Base-by-base conservation (phyloP, 345 rosid species). In the Murraya koenigii region DNA sequence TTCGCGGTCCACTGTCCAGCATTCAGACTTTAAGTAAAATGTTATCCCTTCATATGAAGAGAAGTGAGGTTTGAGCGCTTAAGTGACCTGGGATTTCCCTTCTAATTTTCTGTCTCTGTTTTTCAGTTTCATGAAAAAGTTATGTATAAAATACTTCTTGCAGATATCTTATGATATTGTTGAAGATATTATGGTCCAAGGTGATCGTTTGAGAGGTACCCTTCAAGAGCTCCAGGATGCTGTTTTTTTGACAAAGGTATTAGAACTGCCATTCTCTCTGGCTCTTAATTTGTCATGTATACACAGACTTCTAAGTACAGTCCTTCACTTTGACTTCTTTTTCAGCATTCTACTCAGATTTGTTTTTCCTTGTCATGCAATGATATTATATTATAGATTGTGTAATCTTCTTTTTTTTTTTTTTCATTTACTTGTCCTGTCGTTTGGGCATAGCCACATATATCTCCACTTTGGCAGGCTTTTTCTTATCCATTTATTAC, bases 221-320 rank as follows among this genome's bases (percentile, higher is more conserved):
- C 92, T 95, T 81, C 89, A 89, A 84, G 94, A 92, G 80, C 98
- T 95, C 76, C 98, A 95, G 83, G 92, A 92, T 86, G 98, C 94
- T 76, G 98, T 92, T 84, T 83, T 83, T 63, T 82, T 92, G 84
- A 95, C 98, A 75, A 93, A 93, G 98, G 99, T 84, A 79, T 26
- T 17, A 61, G 61, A 26, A 69, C 63, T 61, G 65, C 74, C 65
- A 59, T 52, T 44, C 66, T 68, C 66, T 71, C 8, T 65, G 25
- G 22, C 36, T 70, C 23, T 32, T 47, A 7, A 36, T 66, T 58
- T 67, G 44, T 22, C 47, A 22, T 44, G 33, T 2, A 32, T 38
- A 41, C 22, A 22, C 5, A 44, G 17, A 44, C 49, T 44, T 35
- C 35, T 22, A 33, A 25, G n/a, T 6, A 52, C 33, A 49, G 41